These are phyloP conservation scores for Candida mattraensis DNA, from an alignment of 805 yeast genomes.

Conservation along the genomic window DNA sequence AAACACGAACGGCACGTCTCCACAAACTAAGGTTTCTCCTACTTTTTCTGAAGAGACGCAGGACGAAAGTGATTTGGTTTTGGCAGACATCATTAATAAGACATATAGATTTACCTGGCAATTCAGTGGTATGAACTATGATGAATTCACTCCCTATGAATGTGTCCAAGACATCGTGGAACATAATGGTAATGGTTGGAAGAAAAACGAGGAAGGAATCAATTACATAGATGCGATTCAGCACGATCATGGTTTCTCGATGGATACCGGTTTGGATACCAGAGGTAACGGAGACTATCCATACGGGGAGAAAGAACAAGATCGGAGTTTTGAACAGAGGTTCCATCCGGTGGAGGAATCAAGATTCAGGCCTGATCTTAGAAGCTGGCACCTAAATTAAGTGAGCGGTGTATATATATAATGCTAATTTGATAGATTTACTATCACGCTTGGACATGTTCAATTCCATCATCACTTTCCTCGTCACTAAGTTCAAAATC, in stretches of 20 bases:
- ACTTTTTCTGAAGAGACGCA: neutral
- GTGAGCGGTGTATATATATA: no score
- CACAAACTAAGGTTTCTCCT: neutral
- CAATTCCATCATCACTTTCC: slow-evolving; percentile 34
- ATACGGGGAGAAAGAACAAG: slow-evolving; percentile 1
- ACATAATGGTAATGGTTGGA: slow-evolving; percentile 68
- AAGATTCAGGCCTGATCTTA: slow-evolving; percentile 36
- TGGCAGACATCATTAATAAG: slow-evolving; percentile 28
- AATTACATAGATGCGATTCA: slow-evolving; percentile 38
- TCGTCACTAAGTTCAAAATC: slow-evolving; percentile 28
- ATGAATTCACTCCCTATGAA: slow-evolving; percentile 63
- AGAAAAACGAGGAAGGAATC: slow-evolving; percentile 45
- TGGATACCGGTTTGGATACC: neutral
- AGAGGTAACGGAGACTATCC: neutral
- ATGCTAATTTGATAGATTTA: no score
- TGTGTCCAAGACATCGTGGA: slow-evolving; percentile 73
- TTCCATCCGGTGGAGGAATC: slow-evolving; percentile 31
- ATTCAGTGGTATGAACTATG: slow-evolving; percentile 25
- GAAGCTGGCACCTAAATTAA: slow-evolving; percentile 42
- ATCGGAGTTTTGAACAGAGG: slow-evolving; percentile 3
- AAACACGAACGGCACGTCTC: slow-evolving; percentile 1
- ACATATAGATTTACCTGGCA: slow-evolving; percentile 35
- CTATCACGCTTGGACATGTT: slow-evolving; percentile 18
- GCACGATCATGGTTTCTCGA: slow-evolving; percentile 18
- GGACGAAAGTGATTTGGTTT: slow-evolving; percentile 5